These are phyloP conservation scores for Pythium phragmiticola DNA, from an alignment of 352 stramenopile species.

Conservation along the genomic window DNA sequence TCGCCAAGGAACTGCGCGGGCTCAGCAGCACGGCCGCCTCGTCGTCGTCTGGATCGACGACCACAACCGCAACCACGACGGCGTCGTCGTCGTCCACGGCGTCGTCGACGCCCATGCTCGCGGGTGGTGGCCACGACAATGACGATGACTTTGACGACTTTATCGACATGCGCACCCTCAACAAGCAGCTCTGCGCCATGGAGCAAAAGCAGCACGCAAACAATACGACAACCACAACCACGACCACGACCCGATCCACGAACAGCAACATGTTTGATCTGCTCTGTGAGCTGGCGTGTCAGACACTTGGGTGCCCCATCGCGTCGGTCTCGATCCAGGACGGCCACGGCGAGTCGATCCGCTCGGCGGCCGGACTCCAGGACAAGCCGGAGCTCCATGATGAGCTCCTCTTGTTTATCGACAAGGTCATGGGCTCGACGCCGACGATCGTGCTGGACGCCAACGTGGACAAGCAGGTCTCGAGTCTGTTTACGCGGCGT, in stretches of 20 bases:
- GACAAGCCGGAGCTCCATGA: conserved; percentile 50
- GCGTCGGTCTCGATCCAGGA: conserved; percentile 73
- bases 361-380: conserved; percentile 48
- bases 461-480: conserved; percentile 65
- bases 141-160: conserved; percentile 64
- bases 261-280: conserved; percentile 81
- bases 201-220: conserved; percentile 45
- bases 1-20: conserved; percentile 23
- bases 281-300: conserved; percentile 75
- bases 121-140: conserved; percentile 22
- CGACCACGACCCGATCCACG: conserved; percentile 21
- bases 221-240: neutral
- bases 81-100: conserved; percentile 28
- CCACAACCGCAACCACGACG: conserved; percentile 6
- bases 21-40: conserved; percentile 11
- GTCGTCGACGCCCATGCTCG: conserved; percentile 33
- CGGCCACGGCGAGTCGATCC: conserved; percentile 44
- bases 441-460: conserved; percentile 74
- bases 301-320: conserved; percentile 80
- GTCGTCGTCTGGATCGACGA: conserved; percentile 1
- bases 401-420: conserved; percentile 63
- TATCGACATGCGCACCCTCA: conserved; percentile 52
- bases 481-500: conserved; percentile 49
- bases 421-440: conserved; percentile 79
- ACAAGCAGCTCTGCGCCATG: conserved; percentile 54